A percentile compares a stretch with the other conserved stretches of the same genome.
Evolutionary conservation across 352 stramenopile genomes (phyloP).

Genomic region (Phytophthora ohioensis): DNA sequence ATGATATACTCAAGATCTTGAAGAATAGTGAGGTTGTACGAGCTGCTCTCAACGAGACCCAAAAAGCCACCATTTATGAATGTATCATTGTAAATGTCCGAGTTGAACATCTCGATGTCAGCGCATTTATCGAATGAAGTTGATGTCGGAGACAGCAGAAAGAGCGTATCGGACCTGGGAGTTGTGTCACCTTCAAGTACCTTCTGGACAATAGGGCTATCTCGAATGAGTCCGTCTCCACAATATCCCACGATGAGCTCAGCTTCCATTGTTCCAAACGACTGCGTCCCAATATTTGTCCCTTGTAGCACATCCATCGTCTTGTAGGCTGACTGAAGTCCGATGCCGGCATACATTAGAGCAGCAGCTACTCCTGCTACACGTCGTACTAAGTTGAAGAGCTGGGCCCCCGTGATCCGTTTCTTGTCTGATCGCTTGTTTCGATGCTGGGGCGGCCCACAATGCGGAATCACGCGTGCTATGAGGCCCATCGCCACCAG

Average conservation of each 20-base stretch:
- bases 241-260: slow-evolving; percentile 42
- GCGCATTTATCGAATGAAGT: slow-evolving; percentile 32
- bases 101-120: slow-evolving; percentile 20
- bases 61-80: slow-evolving; percentile 31
- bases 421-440: slow-evolving; percentile 25
- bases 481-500: slow-evolving; percentile 27
- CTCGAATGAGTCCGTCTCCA: slow-evolving; percentile 34
- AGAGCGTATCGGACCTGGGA: slow-evolving; percentile 42
- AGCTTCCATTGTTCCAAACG: slow-evolving; percentile 30
- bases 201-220: slow-evolving; percentile 43
- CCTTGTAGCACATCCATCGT: slow-evolving; percentile 31
- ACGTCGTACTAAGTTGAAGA: slow-evolving; percentile 39
- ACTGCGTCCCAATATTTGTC: slow-evolving; percentile 20
- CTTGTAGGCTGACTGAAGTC: slow-evolving; percentile 24
- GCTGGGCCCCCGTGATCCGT: slow-evolving; percentile 30
- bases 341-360: slow-evolving; percentile 29
- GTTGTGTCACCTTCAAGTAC: slow-evolving; percentile 39
- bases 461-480: slow-evolving; percentile 25
- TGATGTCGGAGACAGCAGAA: slow-evolving; percentile 27
- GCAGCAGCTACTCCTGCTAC: slow-evolving; percentile 34
- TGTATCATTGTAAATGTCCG: slow-evolving; percentile 31
- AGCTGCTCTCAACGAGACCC: slow-evolving; percentile 22
- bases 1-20: slow-evolving; percentile 39
- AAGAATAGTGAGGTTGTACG: slow-evolving; percentile 48
- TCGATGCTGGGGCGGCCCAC: background rate